phyloP scores from a whole-genome alignment of 306 rosid species.

The Trichosanthes cucumerina region DNA sequence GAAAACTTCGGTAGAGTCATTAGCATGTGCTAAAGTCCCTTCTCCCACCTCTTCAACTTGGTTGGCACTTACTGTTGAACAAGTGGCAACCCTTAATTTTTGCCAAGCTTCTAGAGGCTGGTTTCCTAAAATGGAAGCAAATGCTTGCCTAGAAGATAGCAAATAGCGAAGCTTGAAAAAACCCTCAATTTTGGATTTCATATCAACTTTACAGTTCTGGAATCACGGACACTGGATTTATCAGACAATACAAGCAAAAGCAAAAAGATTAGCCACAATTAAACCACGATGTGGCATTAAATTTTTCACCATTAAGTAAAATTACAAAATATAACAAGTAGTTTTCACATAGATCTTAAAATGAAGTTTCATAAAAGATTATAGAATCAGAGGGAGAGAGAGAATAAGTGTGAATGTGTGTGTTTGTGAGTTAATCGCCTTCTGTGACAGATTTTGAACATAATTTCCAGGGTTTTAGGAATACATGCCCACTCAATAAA shows the following conservation, averaged over 20 bases:
- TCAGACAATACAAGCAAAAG: background rate
- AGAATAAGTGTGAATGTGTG: background rate
- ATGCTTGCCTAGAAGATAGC: slow-evolving; percentile 9
- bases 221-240: background rate
- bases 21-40: slow-evolving; percentile 7
- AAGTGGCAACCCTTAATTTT: slow-evolving; percentile 29
- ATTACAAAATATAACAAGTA: background rate
- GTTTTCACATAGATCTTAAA: background rate
- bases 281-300: background rate
- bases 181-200: slow-evolving; percentile 12
- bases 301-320: background rate
- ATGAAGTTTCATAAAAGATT: background rate
- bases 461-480: background rate
- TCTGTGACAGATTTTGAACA: background rate
- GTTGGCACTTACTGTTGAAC: slow-evolving; percentile 40
- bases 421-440: background rate
- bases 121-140: background rate
- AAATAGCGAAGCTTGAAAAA: slow-evolving; percentile 30
- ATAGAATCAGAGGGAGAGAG: background rate
- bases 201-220: background rate
- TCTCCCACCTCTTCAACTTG: slow-evolving; percentile 13
- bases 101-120: background rate
- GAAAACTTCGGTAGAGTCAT: slow-evolving; percentile 30
- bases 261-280: background rate
- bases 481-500: background rate